These are phyloP conservation scores for Pyricularia sp. DNA, from an alignment of 2,329 filamentous ascomycete species.

Conservation along the genomic window DNA sequence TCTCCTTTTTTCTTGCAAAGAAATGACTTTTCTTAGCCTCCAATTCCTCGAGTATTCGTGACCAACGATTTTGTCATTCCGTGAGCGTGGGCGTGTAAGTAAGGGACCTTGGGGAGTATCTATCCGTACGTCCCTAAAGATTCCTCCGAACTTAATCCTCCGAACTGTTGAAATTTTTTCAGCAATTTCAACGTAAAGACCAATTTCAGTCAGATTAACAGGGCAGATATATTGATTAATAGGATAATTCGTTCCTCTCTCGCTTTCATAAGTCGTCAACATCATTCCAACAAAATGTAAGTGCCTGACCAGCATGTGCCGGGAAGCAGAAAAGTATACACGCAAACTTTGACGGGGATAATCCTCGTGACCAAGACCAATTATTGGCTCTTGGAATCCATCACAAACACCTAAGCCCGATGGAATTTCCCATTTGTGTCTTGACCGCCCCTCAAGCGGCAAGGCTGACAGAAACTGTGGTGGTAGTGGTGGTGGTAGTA, in stretches of 20 bases:
- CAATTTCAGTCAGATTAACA: background rate
- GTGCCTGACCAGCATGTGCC: background rate
- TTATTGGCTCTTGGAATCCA: background rate
- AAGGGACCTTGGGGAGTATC: too few species aligned
- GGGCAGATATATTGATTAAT: background rate
- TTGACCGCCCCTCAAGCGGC: background rate
- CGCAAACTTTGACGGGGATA: background rate
- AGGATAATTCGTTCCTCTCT: background rate
- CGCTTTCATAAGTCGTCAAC: background rate
- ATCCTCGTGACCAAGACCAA: background rate
- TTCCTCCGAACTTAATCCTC: too few species aligned
- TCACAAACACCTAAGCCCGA: background rate
- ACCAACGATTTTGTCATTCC: background rate
- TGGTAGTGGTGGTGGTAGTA: background rate
- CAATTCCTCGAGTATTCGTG: background rate
- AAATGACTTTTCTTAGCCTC: background rate
- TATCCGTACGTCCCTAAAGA: background rate
- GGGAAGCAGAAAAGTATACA: background rate
- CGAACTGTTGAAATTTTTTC: background rate
- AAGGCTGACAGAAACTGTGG: background rate
- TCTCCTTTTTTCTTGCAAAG: background rate
- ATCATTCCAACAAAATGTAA: background rate
- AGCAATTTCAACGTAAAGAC: background rate
- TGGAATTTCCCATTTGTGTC: background rate
- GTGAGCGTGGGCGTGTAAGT: background rate